A percentile compares a stretch with the other conserved stretches of the same genome.
Evolutionary conservation across 2,329 filamentous ascomycete genomes (phyloP).

Genomic region (Fusarium oxysporum): DNA sequence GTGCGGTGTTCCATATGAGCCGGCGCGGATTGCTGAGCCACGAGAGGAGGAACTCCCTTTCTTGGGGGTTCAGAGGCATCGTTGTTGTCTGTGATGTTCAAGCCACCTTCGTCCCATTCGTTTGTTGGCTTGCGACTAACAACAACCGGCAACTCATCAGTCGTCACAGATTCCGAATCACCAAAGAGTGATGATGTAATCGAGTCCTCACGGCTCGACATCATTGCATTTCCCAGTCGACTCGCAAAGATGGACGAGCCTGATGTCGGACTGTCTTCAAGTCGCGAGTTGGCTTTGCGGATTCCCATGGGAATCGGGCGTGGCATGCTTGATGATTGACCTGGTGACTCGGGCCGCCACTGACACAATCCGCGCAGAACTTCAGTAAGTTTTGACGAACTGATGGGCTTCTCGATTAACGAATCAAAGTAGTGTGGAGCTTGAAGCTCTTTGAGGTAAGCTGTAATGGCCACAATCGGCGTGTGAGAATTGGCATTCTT

Average conservation of each 20-base stretch:
- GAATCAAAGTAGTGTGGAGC: conserved; percentile 96
- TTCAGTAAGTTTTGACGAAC: conserved; percentile 88
- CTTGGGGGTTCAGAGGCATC: conserved; percentile 49
- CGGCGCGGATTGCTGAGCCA: conserved; percentile 74
- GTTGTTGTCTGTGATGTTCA: conserved; percentile 76
- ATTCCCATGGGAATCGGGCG: conserved; percentile 73
- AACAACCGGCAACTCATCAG: conserved; percentile 82
- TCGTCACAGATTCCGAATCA: conserved; percentile 81
- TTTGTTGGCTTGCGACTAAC: conserved; percentile 78
- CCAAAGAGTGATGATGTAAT: conserved; percentile 90
- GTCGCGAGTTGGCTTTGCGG: conserved; percentile 70
- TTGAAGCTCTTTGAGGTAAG: conserved; percentile 96
- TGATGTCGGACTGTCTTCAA: conserved; percentile 87
- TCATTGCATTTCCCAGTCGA: conserved; percentile 79
- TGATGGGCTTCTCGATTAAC: conserved; percentile 96
- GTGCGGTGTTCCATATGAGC: conserved; percentile 66
- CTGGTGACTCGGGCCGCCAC: conserved; percentile 82
- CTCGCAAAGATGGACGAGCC: conserved; percentile 78
- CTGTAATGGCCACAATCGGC: conserved; percentile 95
- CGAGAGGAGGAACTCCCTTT: conserved; percentile 63
- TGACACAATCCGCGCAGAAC: conserved; percentile 89
- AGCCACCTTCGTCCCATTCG: conserved; percentile 82
- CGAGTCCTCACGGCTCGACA: conserved; percentile 88
- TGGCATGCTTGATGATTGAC: conserved; percentile 59
- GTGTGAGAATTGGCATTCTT: conserved; percentile 95